Evolutionary conservation across 495 filamentous ascomycete species (phyloP), one percentile per base, ranked within the genome.

Genomic region (Friedmanniomyces simplex): DNA sequence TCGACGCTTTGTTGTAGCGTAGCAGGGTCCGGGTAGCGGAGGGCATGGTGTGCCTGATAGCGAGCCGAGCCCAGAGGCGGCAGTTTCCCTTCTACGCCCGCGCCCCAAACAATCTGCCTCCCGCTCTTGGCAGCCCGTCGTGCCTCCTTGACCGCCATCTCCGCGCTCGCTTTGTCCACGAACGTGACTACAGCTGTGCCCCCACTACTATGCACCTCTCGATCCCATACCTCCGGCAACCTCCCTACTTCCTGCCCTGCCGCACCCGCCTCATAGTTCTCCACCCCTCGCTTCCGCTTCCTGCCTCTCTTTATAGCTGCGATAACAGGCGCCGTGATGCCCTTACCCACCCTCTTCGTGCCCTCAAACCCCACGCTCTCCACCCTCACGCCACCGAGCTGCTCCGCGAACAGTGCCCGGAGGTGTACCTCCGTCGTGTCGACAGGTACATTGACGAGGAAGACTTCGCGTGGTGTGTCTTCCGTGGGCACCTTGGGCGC

Each of bases 361-460:
- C 73, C 71, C 57, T 87, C 85, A 65, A 96, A 95, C 0, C 79
- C 72, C 2, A 88, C 83, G 48, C 72, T 74, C 70, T 94, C 88
- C 37, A 98, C 82, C 43, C 83, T 78, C 25, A 85, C 86, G 5
- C 81, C 81, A 30, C 87, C 83, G 16, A 75, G 54, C 42, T 88
- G 76, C 0, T 74, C 73, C 0, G 79, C 72, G 62, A 96, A 89
- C 0, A 98, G 72, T 54, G 79, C 74, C 37, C 88, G 84, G 18
- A 97, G 71, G 64, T 93, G 88, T 0, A 71, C 64, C 49, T 86
- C 82, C 36, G 87, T 95, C 54, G 86, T 82, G 69, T 96, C 91
- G 62, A 89, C 74, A 34, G 93, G 94, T 6, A 91, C 67, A 67
- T 98, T 97, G 59, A 89, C 84, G 22, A 91, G 65, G 72, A 95